These are phyloP conservation scores for Candida sp. DNA, from an alignment of 1,139 yeast species.

Conservation along the genomic window DNA sequence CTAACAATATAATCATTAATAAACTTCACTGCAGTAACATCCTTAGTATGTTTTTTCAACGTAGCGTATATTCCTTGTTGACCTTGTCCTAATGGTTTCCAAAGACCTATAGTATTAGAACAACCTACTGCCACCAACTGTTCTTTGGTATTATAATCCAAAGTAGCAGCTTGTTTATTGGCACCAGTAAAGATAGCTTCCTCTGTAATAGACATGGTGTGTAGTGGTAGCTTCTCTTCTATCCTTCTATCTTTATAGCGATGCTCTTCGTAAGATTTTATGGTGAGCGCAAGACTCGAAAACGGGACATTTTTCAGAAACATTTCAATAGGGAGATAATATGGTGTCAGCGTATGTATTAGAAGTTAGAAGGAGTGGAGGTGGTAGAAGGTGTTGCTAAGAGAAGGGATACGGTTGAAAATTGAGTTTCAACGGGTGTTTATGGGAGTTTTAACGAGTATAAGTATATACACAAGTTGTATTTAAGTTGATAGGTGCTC, in stretches of 20 bases:
- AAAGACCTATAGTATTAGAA: conserved; percentile 65
- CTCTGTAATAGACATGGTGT: conserved; percentile 10
- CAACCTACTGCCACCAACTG: conserved; percentile 74
- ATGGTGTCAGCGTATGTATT: conserved; percentile 34
- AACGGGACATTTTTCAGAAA: no score
- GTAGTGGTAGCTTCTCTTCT: no score
- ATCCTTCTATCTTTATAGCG: neutral
- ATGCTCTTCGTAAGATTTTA: conserved; percentile 4
- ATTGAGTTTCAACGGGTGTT: neutral
- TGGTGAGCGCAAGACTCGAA: no score
- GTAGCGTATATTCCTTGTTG: conserved; percentile 51
- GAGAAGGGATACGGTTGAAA: no score
- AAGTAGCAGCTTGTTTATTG: conserved; percentile 66
- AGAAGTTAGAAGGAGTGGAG: neutral
- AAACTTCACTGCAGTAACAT: conserved; percentile 59
- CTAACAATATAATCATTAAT: conserved; percentile 48
- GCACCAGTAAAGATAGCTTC: conserved; percentile 79
- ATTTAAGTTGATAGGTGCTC: no score
- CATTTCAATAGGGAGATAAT: no score
- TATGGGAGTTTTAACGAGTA: no score
- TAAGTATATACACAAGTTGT: no score
- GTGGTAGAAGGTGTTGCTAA: no score
- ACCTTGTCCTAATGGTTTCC: conserved; percentile 52
- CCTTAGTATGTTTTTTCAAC: conserved; percentile 55
- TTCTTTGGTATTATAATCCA: conserved; percentile 46